Base-by-base conservation (phyloP, 805 yeast genomes). In the Pichia phayaonensis region DNA sequence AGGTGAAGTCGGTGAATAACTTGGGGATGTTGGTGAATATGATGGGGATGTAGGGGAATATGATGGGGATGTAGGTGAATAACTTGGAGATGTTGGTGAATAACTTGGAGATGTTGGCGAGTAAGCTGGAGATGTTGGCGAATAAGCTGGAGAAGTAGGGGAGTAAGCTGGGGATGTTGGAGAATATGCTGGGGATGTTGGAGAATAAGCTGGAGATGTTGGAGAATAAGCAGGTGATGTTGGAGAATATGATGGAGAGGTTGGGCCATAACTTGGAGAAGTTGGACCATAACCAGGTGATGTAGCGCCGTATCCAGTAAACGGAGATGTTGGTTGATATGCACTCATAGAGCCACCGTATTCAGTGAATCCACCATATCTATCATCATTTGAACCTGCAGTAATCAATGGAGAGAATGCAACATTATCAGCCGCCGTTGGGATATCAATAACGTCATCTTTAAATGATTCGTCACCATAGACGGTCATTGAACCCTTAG, bases 371-470 rank as follows among this genome's bases (percentile, higher is more conserved):
- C 95, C 95, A 50, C 96, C 96, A 31, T 83, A 75, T 49, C 75
- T 73, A 51, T 83, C 89, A 52, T 86, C 90, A 43, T 79, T 77
- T 48, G 83, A 78, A 58, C 97, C 96, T 31, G 96, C 81, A 54
- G 90, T 94, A 38, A 77, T 86, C 66, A 94, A 75, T 50, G 99
- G 99, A 45, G 99, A 94, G 75, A 94, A 94, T 60, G 87, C 88
- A 59, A 84, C 90, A 55, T 73, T 74, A 54, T 76, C 77, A 56
- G 80, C 84, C 34, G 63, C 67, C 62, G 62, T 62, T 52, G 69
- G 75, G 31, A 61, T 63, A 51, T 65, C 68, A 55, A 76, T 76
- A 56, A 76, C 72, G 62, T 82, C 83, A 53, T 83, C 80, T 61
- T 82, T 86, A 49, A 81, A 77, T 53, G 79, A 86, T 40, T 79